Evolutionary conservation across 163 green algal genomes (phyloP).

Genomic region (Trebouxiophyceae sp.): DNA sequence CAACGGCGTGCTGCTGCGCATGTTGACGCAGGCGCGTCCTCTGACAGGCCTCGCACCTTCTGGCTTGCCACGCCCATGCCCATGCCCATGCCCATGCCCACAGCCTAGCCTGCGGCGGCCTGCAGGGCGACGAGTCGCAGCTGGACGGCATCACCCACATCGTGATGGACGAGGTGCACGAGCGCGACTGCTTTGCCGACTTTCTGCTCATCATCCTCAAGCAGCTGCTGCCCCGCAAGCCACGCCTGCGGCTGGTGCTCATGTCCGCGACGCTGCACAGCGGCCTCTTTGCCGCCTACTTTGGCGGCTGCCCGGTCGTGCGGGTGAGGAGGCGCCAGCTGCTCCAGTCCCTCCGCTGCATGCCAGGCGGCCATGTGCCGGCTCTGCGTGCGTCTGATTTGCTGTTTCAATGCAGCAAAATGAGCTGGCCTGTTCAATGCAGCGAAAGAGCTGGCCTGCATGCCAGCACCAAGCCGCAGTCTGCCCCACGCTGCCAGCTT

Average conservation of each 20-base stretch:
- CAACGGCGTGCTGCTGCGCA: constrained; percentile 73
- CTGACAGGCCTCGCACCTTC: too few relatives aligned
- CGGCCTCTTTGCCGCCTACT: constrained; percentile 76
- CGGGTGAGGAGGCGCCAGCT: constrained; percentile 45
- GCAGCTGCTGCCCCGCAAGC: constrained; percentile 61
- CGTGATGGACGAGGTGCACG: constrained; percentile 84
- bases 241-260: constrained; percentile 76
- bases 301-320: constrained; percentile 78
- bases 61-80: too few relatives aligned
- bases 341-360: background rate
- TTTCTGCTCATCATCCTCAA: constrained; percentile 86
- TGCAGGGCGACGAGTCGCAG: too few relatives aligned
- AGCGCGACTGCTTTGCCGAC: constrained; percentile 85
- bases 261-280: constrained; percentile 87
- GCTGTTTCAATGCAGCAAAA: too few relatives aligned
- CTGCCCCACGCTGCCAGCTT: too few relatives aligned
- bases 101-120: too few relatives aligned
- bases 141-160: constrained; percentile 49
- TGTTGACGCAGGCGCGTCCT: constrained; percentile 47
- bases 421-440: too few relatives aligned
- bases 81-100: too few relatives aligned
- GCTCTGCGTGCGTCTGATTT: too few relatives aligned
- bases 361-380: background rate
- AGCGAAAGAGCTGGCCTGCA: too few relatives aligned
- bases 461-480: too few relatives aligned